Percentiles rank a stretch among this genome's conserved stretches.
These are phyloP conservation scores for Iberis amara DNA, from an alignment of 441 rosid species.

Conservation along the genomic window DNA sequence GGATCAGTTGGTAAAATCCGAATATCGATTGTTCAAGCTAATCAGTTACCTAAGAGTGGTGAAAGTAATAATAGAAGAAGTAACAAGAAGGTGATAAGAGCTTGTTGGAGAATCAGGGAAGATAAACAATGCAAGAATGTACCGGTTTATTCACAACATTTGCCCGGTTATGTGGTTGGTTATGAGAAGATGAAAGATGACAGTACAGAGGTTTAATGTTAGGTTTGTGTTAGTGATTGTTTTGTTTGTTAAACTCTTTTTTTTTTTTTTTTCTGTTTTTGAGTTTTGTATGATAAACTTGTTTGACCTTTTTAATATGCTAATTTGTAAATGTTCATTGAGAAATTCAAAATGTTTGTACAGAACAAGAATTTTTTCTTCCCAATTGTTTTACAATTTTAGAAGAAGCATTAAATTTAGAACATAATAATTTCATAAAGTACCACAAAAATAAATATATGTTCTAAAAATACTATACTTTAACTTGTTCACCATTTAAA, in stretches of 20 bases:
- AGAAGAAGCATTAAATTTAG: no score
- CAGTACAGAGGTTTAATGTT: conserved; percentile 20
- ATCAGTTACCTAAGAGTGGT: conserved; percentile 36
- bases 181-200: conserved; percentile 22
- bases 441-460: no score
- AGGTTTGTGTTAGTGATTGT: conserved; percentile 15
- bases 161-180: conserved; percentile 39
- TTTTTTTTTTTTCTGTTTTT: not conserved
- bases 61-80: conserved; percentile 18
- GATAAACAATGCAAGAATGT: conserved; percentile 29
- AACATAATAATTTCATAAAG: no score
- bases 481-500: no score
- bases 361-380: not conserved
- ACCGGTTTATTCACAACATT: conserved; percentile 38
- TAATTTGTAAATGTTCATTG: conserved; percentile 5
- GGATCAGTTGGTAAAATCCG: conserved; percentile 35
- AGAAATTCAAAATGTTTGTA: conserved; percentile 1
- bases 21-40: conserved; percentile 40
- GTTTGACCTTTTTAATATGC: conserved; percentile 6
- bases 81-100: conserved; percentile 33
- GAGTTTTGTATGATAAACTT: not conserved
- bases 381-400: no score
- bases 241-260: not conserved
- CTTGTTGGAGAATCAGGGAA: conserved; percentile 43
- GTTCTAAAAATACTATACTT: no score